phyloP scores from a whole-genome alignment of 176 grass and related monocot species.

The Themeda triandra region DNA sequence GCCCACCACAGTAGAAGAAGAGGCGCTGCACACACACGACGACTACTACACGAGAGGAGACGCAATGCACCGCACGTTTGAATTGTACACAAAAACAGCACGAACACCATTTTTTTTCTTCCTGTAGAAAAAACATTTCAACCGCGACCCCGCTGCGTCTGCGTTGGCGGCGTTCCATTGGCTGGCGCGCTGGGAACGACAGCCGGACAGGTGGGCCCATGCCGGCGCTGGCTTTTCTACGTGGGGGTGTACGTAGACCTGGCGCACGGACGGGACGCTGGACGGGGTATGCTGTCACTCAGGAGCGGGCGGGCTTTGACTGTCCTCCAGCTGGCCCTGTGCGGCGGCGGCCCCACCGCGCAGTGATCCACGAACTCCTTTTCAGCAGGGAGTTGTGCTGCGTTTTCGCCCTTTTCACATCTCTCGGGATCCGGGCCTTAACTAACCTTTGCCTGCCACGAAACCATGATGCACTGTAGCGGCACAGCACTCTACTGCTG shows the following conservation, averaged over 20 bases:
- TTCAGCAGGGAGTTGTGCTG: no score
- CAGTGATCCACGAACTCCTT: not conserved
- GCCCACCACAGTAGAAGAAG: no score
- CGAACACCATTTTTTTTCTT: no score
- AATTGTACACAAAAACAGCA: no score
- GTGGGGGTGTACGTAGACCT: not conserved
- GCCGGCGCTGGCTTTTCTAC: not conserved
- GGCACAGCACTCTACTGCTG: not conserved
- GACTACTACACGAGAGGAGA: no score
- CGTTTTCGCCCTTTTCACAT: not conserved
- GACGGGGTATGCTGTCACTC: not conserved
- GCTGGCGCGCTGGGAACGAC: not conserved
- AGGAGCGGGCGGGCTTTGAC: not conserved
- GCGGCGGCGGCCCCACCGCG: not conserved
- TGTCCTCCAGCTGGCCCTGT: not conserved
- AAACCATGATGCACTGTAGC: not conserved
- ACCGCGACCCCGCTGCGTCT: no score
- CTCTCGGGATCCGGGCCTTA: not conserved
- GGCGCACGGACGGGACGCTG: not conserved
- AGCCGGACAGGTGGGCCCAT: slow-evolving; percentile 8
- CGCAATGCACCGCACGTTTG: no score
- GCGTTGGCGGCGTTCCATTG: not conserved
- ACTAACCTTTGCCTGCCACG: not conserved
- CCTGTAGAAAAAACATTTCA: no score
- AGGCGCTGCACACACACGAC: no score